These are phyloP conservation scores for Takashimella tepidaria DNA, from an alignment of 1,284 basidiomycete genomes.

Conservation along the genomic window DNA sequence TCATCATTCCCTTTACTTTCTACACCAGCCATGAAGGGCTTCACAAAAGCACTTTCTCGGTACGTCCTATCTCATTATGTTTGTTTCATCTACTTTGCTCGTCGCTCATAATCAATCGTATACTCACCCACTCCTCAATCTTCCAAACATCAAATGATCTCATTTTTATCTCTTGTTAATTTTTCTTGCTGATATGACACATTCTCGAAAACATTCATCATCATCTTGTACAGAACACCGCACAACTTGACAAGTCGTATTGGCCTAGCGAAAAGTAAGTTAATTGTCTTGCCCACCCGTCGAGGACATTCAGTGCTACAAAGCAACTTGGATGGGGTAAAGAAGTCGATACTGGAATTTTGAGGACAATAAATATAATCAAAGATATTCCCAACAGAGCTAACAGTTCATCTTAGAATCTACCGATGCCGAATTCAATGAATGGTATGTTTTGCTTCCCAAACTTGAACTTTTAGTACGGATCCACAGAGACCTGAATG, in stretches of 20 bases:
- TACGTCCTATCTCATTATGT: too few relatives aligned
- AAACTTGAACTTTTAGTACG: too few relatives aligned
- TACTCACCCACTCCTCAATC: background rate
- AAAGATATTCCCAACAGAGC: constrained; percentile 5
- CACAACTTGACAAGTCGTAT: constrained; percentile 77
- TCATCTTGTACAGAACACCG: constrained; percentile 59
- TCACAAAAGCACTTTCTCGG: constrained; percentile 73
- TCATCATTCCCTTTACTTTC: background rate
- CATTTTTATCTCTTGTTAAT: background rate
- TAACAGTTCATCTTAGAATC: constrained; percentile 58
- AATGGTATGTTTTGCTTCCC: constrained; percentile 42
- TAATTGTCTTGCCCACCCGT: constrained; percentile 1
- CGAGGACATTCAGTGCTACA: too few relatives aligned
- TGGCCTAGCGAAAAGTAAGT: constrained; percentile 85
- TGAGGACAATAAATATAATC: too few relatives aligned
- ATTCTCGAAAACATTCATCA: background rate
- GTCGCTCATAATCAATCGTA: too few relatives aligned
- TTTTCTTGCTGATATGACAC: background rate
- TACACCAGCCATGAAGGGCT: constrained; percentile 64
- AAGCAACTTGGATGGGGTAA: too few relatives aligned
- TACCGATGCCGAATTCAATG: constrained; percentile 70
- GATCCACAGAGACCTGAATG: too few relatives aligned
- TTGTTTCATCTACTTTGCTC: too few relatives aligned
- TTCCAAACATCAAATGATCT: background rate
- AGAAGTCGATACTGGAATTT: too few relatives aligned